phyloP scores from a whole-genome alignment of 331 rosid genomes.

The Phaseolus coccineus region DNA sequence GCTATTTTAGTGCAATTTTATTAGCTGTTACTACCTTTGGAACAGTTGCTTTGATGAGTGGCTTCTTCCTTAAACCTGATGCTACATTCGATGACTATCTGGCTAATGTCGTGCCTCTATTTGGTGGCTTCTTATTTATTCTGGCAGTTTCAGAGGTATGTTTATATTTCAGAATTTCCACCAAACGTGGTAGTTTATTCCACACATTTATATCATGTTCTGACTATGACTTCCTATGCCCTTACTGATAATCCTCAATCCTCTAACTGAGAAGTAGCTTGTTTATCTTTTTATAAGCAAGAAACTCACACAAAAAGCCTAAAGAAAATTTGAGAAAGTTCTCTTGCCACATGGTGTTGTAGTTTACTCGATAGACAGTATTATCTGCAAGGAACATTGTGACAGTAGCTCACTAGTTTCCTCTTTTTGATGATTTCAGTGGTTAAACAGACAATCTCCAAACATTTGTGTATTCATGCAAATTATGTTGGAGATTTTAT shows the following conservation, averaged over 20 bases:
- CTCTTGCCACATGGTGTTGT: not conserved
- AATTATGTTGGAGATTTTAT: not conserved
- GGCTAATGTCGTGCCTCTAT: conserved; percentile 83
- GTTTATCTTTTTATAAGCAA: not conserved
- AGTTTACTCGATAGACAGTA: not conserved
- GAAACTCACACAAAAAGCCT: not conserved
- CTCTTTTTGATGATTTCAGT: not conserved
- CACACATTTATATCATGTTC: not conserved
- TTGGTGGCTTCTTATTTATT: conserved; percentile 82
- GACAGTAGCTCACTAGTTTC: not conserved
- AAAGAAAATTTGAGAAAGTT: not conserved
- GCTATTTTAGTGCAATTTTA: conserved; percentile 72
- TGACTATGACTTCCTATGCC: conserved; percentile 18
- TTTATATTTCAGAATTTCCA: conserved; percentile 9
- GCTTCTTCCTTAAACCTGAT: conserved; percentile 89
- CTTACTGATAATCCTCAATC: not conserved
- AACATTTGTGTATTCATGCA: not conserved
- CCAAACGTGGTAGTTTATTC: conserved; percentile 10
- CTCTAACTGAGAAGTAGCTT: not conserved
- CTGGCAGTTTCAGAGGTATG: conserved; percentile 96
- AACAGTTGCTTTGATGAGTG: conserved; percentile 86
- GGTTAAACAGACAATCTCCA: conserved; percentile 7
- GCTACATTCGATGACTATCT: conserved; percentile 87
- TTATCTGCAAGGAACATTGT: conserved; percentile 1
- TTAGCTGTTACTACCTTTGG: conserved; percentile 87